Conservation (phyloP, 2,329 filamentous ascomycete genomes). For the Bipolaris cookei region DNA sequence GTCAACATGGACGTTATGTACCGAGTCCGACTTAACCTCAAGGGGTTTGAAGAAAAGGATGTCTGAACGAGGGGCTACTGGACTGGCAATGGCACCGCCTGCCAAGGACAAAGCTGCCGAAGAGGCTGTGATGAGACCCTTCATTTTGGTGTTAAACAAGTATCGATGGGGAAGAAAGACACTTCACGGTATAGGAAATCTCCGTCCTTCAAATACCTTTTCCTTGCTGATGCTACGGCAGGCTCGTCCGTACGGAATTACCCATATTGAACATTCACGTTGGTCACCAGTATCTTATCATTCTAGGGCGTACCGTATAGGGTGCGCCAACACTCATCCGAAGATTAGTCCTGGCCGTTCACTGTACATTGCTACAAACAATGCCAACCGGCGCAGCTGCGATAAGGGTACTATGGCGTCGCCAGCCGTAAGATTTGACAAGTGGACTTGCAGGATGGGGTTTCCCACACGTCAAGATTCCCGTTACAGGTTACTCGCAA, state of each 20-base stretch:
- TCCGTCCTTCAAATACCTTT: slow-evolving; percentile 25
- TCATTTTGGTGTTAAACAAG: slow-evolving; percentile 29
- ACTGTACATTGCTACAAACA: slow-evolving; percentile 1
- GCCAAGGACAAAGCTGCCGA: slow-evolving; percentile 38
- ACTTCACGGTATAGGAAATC: neutral
- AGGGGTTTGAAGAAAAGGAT: slow-evolving; percentile 44
- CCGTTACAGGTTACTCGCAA: slow-evolving; percentile 7
- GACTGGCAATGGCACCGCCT: slow-evolving; percentile 26
- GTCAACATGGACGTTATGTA: slow-evolving; percentile 59
- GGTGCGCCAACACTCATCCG: neutral
- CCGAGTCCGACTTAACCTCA: slow-evolving; percentile 47
- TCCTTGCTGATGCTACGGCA: neutral
- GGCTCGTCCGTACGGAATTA: neutral
- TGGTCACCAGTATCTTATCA: slow-evolving; percentile 31
- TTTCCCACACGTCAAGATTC: slow-evolving; percentile 14
- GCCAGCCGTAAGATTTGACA: slow-evolving; percentile 3
- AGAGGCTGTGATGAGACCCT: slow-evolving; percentile 33
- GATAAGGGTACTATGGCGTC: slow-evolving; percentile 25
- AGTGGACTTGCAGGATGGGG: slow-evolving; percentile 11
- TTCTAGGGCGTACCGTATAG: slow-evolving; percentile 3
- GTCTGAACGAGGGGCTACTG: slow-evolving; percentile 29
- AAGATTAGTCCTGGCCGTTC: slow-evolving; percentile 5
- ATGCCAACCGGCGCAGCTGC: slow-evolving; percentile 10
- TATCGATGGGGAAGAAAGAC: slow-evolving; percentile 4
- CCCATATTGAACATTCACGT: slow-evolving; percentile 15